Base-by-base conservation (phyloP, 306 rosid genomes). In the Medicago ruthenica region DNA sequence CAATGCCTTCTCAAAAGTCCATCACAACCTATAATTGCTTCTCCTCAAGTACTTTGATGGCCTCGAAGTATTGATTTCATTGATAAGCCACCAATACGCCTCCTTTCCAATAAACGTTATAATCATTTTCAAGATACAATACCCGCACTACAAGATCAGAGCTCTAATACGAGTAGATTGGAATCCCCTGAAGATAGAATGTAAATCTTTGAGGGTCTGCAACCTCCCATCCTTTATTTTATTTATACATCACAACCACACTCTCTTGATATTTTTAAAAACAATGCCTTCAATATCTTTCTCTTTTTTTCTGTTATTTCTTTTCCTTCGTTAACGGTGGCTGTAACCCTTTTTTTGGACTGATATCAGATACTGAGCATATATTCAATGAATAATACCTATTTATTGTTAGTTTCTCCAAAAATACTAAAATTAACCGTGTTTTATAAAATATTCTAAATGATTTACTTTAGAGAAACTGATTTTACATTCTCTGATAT, bases 371-470 rank as follows among this genome's bases (percentile, higher is more conserved):
- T 16, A 51, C 6, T 16, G 12, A 16, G 21, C 22, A 51, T 51
- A 51, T 16, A 7, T 51, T 7, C 21, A 16, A 51, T 51, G 21
- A 51, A n/a, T n/a, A 7, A 18, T 8, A 17, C 60, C 6, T 53
- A 53, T 8, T 24, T 61, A 62, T 14, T 61, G 67, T 61, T n/a
- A 14, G 41, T 31, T 61, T 61, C 42, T 24, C 20, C 15, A 21
- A 10, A 58, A 58, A 1, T 11, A 6, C 37, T 12, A 21, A 61
- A 14, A n/a, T 2, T n/a, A 34, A n/a, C 13, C n/a, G n/a, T 34
- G 68, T 62, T 62, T 7, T 31, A 34, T 8, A 62, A 62, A 62
- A 61, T 61, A 61, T 61, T 7, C 12, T 34, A 62, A 62, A 62
- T 3, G 4, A 21, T 22, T 62, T 3, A 61, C 13, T 31, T 61